A percentile compares a stretch with the other conserved stretches of the same genome.
Conservation (phyloP, 1,284 basidiomycete genomes). For the Cutaneotrichosporon cavernicola region DNA sequence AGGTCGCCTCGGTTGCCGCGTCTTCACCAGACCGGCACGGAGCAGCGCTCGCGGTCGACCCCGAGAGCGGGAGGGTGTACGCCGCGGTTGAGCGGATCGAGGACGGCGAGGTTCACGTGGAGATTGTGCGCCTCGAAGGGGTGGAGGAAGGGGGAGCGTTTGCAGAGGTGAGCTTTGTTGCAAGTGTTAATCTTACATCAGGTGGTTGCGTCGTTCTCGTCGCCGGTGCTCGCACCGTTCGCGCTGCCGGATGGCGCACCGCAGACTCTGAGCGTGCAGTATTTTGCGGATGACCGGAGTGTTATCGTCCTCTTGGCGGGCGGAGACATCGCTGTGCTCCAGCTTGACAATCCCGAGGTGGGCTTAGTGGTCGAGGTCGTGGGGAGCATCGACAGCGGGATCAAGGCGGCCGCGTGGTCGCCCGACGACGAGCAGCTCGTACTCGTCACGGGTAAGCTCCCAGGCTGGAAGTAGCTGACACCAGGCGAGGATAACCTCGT, state of each 20-base stretch:
- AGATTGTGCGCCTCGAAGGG: conserved; percentile 60
- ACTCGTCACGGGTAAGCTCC: conserved; percentile 66
- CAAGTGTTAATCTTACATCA: conserved; percentile 14
- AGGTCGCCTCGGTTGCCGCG: conserved; percentile 16
- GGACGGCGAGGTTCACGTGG: conserved; percentile 62
- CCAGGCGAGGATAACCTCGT: conserved; percentile 75
- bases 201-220: conserved; percentile 37
- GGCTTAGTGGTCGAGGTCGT: conserved; percentile 66
- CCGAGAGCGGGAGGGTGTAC: conserved; percentile 66
- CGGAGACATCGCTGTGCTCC: conserved; percentile 73
- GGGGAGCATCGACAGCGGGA: conserved; percentile 80
- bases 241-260: conserved; percentile 34
- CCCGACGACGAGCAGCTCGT: conserved; percentile 84
- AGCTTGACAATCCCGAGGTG: conserved; percentile 57
- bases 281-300: conserved; percentile 65
- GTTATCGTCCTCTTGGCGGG: conserved; percentile 66
- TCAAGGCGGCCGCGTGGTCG: conserved; percentile 80
- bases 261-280: conserved; percentile 64
- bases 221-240: conserved; percentile 41
- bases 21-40: conserved; percentile 4
- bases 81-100: conserved; percentile 57
- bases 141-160: conserved; percentile 24
- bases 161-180: conserved; percentile 27
- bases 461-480: background rate
- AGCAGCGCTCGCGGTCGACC: conserved; percentile 56